Evolutionary conservation across 352 stramenopile species (phyloP).

Genomic region (Phytophthora podocarpi): DNA sequence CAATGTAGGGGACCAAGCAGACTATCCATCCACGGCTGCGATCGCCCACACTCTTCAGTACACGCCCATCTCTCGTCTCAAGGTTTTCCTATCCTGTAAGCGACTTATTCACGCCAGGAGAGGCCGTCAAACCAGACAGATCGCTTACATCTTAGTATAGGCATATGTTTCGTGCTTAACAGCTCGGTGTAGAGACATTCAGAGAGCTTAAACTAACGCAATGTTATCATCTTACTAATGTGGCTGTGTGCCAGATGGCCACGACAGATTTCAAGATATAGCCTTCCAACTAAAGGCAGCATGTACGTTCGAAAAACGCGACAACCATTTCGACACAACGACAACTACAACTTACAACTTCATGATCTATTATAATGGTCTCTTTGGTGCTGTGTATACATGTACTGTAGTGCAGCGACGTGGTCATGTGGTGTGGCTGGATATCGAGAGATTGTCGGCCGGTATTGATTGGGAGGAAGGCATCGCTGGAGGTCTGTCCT

Average conservation of each 20-base stretch:
- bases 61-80: conserved; percentile 50
- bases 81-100: conserved; percentile 81
- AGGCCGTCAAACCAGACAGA: conserved; percentile 4
- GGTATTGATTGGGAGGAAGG: conserved; percentile 81
- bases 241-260: conserved; percentile 54
- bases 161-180: too few species aligned
- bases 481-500: conserved; percentile 65
- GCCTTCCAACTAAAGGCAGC: conserved; percentile 72
- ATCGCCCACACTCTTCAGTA: conserved; percentile 39
- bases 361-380: neutral
- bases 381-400: conserved; percentile 12
- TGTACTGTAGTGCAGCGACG: conserved; percentile 63
- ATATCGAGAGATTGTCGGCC: conserved; percentile 69
- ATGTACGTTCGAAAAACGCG: conserved; percentile 42
- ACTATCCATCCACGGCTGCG: neutral
- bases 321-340: neutral
- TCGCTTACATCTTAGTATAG: neutral
- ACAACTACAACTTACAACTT: too few species aligned
- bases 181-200: neutral
- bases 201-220: neutral
- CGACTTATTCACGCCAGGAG: neutral
- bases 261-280: conserved; percentile 75
- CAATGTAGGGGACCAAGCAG: conserved; percentile 2
- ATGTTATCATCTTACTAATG: neutral
- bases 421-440: conserved; percentile 73